Evolutionary conservation across 805 yeast species (phyloP).

Genomic region (Saturnispora zaruensis): DNA sequence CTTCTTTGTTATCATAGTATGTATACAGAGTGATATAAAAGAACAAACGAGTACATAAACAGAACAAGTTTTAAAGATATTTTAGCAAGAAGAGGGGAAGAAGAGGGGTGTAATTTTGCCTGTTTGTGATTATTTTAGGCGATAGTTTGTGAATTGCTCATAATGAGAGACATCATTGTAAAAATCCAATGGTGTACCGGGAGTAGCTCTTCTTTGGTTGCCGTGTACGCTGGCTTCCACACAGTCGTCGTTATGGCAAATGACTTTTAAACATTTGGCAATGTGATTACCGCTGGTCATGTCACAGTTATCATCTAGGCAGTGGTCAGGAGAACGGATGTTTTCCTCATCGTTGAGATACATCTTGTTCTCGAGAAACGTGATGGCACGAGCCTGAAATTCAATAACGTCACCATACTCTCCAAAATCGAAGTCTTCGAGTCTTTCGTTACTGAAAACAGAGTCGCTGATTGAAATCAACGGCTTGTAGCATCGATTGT

Average conservation of each 20-base stretch:
- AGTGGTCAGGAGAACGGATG: slow-evolving; percentile 4
- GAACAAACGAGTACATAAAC: neutral
- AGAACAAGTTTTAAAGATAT: neutral
- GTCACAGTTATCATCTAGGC: neutral
- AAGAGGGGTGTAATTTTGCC: neutral
- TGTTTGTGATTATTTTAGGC: neutral
- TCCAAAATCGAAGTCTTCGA: slow-evolving; percentile 13
- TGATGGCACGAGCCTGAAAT: slow-evolving; percentile 44
- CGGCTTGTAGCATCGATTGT: slow-evolving; percentile 44
- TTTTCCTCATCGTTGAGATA: slow-evolving; percentile 29
- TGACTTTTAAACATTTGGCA: neutral
- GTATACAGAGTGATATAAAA: neutral
- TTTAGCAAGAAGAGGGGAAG: neutral
- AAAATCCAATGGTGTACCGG: neutral
- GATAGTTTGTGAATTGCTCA: slow-evolving; percentile 4
- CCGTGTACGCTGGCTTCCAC: neutral
- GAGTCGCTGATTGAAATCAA: slow-evolving; percentile 27
- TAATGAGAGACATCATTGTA: slow-evolving; percentile 1
- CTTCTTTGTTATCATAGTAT: neutral
- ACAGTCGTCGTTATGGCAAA: neutral
- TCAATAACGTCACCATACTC: slow-evolving; percentile 42
- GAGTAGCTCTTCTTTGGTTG: neutral
- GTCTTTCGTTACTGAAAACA: slow-evolving; percentile 16
- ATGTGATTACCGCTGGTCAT: neutral
- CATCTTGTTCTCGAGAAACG: slow-evolving; percentile 33